Evolutionary conservation across 495 filamentous ascomycete species (phyloP).

Genomic region (Podospora pseudopauciseta): DNA sequence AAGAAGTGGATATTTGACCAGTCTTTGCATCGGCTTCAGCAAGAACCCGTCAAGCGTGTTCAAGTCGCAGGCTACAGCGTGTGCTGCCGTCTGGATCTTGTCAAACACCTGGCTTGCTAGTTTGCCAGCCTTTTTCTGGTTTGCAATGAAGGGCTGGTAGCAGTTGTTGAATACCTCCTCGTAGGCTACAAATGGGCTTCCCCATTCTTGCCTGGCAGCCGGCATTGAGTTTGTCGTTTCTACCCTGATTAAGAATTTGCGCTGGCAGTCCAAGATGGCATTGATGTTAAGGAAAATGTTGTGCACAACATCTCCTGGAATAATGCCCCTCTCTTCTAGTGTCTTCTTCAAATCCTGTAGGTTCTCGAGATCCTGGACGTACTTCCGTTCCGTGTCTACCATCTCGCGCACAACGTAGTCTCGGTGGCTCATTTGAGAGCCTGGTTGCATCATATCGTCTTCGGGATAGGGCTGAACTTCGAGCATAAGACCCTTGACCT

Average conservation of each 20-base stretch:
- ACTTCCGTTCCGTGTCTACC: slow-evolving; percentile 91
- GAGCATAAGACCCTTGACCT: slow-evolving; percentile 66
- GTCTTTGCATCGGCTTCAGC: slow-evolving; percentile 91
- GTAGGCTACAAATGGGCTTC: slow-evolving; percentile 69
- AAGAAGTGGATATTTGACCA: slow-evolving; percentile 90
- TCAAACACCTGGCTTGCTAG: slow-evolving; percentile 59
- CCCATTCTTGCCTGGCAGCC: slow-evolving; percentile 82
- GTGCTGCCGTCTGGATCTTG: slow-evolving; percentile 52
- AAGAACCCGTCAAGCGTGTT: slow-evolving; percentile 81
- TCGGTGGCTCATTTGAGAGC: slow-evolving; percentile 66
- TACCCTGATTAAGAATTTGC: slow-evolving; percentile 88
- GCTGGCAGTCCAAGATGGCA: slow-evolving; percentile 88
- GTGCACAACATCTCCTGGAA: slow-evolving; percentile 87
- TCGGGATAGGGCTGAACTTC: slow-evolving; percentile 48
- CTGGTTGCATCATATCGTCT: slow-evolving; percentile 43
- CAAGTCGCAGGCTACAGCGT: slow-evolving; percentile 56
- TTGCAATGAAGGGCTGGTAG: slow-evolving; percentile 95
- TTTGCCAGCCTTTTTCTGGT: slow-evolving; percentile 70
- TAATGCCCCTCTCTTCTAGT: slow-evolving; percentile 78
- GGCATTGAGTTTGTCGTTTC: slow-evolving; percentile 88
- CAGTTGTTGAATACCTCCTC: slow-evolving; percentile 74
- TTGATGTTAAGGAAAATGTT: slow-evolving; percentile 96
- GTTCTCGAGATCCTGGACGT: slow-evolving; percentile 96
- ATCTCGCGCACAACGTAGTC: slow-evolving; percentile 87
- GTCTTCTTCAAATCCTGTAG: slow-evolving; percentile 89